A percentile compares a stretch with the other conserved stretches of the same genome.
phyloP scores from a whole-genome alignment of 495 filamentous ascomycete species.

The Penicillium pancosmium region DNA sequence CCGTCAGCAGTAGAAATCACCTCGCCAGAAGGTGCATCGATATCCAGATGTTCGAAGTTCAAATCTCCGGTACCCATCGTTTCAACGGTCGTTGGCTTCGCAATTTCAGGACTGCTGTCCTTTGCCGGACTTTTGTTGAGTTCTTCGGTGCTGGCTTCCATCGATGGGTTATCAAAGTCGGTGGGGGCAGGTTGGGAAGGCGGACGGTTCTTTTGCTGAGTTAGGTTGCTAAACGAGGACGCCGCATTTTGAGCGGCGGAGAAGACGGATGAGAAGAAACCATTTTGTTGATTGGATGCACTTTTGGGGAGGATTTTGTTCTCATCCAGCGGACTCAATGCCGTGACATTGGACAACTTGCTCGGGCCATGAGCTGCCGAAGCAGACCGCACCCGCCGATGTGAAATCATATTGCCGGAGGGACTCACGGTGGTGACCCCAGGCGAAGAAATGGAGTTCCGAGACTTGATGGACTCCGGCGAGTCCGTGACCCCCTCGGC shows the following conservation, averaged over 20 bases:
- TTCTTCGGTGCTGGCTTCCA: constrained; percentile 30
- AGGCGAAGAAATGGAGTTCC: constrained; percentile 29
- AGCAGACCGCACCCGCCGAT: constrained; percentile 66
- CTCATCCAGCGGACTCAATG: constrained; percentile 73
- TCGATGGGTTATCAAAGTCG: constrained; percentile 29
- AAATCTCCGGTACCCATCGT: constrained; percentile 89
- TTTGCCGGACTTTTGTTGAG: constrained; percentile 18
- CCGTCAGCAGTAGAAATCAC: constrained; percentile 42
- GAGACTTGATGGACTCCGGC: constrained; percentile 35
- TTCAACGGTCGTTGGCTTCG: constrained; percentile 78
- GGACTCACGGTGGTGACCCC: constrained; percentile 48
- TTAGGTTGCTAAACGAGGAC: constrained; percentile 79
- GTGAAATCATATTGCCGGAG: constrained; percentile 78
- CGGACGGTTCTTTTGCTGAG: constrained; percentile 42
- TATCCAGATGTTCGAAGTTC: constrained; percentile 75
- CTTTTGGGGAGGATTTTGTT: constrained; percentile 46
- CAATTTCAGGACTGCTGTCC: constrained; percentile 38
- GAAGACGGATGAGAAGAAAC: constrained; percentile 93
- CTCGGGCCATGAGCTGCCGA: constrained; percentile 73
- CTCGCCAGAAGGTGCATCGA: constrained; percentile 43
- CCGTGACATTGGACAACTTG: constrained; percentile 80
- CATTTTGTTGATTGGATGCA: constrained; percentile 49
- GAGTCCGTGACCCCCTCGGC: constrained; percentile 38
- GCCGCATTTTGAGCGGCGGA: constrained; percentile 94
- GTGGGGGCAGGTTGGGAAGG: constrained; percentile 26